Conservation (phyloP, 352 stramenopile species). For the Pythium oligandrum region DNA sequence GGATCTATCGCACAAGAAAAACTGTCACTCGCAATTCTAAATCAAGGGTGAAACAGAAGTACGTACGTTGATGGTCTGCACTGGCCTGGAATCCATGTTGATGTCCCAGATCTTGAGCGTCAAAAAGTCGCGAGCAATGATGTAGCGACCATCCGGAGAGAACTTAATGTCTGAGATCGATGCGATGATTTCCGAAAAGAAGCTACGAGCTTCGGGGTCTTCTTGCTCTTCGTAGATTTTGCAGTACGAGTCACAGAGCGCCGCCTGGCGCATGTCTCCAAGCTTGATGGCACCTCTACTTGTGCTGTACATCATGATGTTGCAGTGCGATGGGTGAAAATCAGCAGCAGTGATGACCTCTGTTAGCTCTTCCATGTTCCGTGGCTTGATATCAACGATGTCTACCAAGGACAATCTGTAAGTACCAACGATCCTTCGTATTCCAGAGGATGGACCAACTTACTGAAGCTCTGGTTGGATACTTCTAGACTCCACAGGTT, state of each 20-base stretch:
- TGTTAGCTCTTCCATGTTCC: conserved; percentile 96
- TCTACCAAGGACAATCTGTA: conserved; percentile 35
- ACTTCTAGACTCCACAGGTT: conserved; percentile 95
- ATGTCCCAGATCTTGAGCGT: conserved; percentile 96
- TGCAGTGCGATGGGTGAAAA: conserved; percentile 93
- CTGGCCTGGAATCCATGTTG: conserved; percentile 91
- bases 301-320: conserved; percentile 95
- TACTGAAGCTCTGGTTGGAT: conserved; percentile 89
- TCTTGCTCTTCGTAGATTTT: conserved; percentile 85
- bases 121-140: conserved; percentile 94
- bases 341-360: conserved; percentile 94
- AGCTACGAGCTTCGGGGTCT: conserved; percentile 80
- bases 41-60: too few relatives aligned
- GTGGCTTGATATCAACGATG: conserved; percentile 96
- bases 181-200: conserved; percentile 96
- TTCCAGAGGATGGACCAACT: conserved; percentile 7
- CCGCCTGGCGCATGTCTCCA: conserved; percentile 88
- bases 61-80: conserved; percentile 91
- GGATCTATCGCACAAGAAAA: conserved; percentile 43
- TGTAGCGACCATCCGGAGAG: conserved; percentile 90
- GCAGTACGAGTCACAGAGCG: conserved; percentile 84
- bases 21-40: too few relatives aligned
- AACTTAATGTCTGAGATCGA: conserved; percentile 95
- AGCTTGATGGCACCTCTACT: conserved; percentile 91
- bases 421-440: too few relatives aligned